phyloP scores from a whole-genome alignment of 345 rosid species.

The Hibiscus mutabilis region DNA sequence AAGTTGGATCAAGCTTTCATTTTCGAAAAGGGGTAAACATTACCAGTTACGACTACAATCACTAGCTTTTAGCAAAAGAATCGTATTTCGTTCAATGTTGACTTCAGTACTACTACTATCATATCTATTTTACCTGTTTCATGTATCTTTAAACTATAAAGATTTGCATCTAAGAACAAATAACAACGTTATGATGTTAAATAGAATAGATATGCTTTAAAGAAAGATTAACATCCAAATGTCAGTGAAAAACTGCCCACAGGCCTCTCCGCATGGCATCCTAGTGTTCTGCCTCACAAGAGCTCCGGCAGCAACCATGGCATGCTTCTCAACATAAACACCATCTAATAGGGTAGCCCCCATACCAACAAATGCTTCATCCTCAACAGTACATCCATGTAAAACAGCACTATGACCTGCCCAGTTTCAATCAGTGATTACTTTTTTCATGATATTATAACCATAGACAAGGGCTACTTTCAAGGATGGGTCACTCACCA shows the following conservation, averaged over 20 bases:
- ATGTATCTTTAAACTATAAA: neutral
- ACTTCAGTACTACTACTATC: neutral
- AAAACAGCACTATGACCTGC: constrained; percentile 83
- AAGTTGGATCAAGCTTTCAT: neutral
- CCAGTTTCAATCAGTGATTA: constrained; percentile 11
- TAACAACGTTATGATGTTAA: neutral
- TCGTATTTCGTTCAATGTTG: neutral
- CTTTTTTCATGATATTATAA: constrained; percentile 9
- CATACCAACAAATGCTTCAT: constrained; percentile 79
- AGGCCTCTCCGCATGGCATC: constrained; percentile 84
- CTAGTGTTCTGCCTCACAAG: constrained; percentile 82
- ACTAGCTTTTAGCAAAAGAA: constrained; percentile 1
- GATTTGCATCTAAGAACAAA: neutral
- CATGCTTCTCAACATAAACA: constrained; percentile 79
- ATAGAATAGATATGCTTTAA: neutral
- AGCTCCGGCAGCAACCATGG: constrained; percentile 90
- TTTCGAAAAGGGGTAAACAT: neutral
- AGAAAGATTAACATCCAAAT: neutral
- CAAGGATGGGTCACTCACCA: constrained; percentile 30
- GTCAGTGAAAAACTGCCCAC: constrained; percentile 9
- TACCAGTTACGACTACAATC: neutral
- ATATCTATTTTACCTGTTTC: neutral
- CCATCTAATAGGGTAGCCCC: constrained; percentile 84
- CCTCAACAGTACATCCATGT: constrained; percentile 85
- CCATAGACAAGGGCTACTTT: neutral